phyloP scores from a whole-genome alignment of 176 grass and related monocot species.

The Neostapfia colusana region DNA sequence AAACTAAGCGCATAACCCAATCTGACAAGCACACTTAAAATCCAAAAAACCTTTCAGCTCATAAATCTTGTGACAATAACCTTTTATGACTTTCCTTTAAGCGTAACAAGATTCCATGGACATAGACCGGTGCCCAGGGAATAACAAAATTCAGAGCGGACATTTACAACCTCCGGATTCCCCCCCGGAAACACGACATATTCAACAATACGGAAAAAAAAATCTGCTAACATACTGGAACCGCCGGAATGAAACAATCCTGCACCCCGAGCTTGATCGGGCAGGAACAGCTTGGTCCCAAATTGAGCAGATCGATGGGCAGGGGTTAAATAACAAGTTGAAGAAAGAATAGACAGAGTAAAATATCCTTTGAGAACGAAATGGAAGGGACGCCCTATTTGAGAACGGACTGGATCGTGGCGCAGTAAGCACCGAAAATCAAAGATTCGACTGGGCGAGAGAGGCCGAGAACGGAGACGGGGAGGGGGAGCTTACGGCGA shows the following conservation, averaged over 20 bases:
- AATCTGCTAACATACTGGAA: neutral
- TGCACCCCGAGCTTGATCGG: neutral
- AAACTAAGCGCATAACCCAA: conserved; percentile 6
- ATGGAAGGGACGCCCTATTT: neutral
- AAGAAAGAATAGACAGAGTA: neutral
- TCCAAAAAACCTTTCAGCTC: neutral
- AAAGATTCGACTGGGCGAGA: neutral
- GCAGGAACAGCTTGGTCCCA: neutral
- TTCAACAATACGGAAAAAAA: neutral
- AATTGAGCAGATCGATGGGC: neutral
- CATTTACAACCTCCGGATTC: too few species aligned
- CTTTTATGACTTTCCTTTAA: neutral
- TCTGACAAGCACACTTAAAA: neutral
- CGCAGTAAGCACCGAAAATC: neutral
- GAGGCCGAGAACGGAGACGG: neutral
- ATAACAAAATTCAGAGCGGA: neutral
- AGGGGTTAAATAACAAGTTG: neutral
- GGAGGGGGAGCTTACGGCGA: conserved; percentile 14
- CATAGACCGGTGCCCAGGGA: too few species aligned
- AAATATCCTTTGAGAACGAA: neutral
- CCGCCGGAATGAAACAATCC: neutral
- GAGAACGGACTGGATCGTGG: neutral
- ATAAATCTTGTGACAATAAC: neutral
- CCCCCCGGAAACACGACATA: neutral
- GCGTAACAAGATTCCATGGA: neutral